Evolutionary conservation across 176 grass and related monocot genomes (phyloP).

Genomic region (Pharus latifolius): DNA sequence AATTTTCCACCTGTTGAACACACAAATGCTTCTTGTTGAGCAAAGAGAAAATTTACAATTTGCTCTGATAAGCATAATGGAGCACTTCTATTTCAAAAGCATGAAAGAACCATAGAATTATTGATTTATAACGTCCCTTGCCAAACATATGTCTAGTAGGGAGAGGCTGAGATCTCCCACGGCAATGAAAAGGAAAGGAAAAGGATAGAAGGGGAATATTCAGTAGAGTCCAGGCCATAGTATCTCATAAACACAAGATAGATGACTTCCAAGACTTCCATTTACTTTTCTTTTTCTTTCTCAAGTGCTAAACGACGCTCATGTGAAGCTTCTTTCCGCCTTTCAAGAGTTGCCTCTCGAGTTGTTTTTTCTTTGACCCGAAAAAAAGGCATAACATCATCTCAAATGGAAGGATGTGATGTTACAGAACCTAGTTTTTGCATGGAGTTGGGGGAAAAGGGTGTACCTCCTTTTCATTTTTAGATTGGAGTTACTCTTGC

Average conservation of each 20-base stretch:
- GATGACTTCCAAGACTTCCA: background rate
- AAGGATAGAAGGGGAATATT: background rate
- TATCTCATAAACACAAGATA: background rate
- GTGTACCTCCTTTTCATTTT: slow-evolving; percentile 70
- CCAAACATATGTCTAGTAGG: background rate
- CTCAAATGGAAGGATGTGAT: slow-evolving; percentile 15
- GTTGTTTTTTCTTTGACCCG: slow-evolving; percentile 75
- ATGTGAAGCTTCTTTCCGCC: slow-evolving; percentile 50
- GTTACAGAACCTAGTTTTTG: background rate
- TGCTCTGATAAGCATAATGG: background rate
- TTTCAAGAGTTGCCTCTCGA: slow-evolving; percentile 54
- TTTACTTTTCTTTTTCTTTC: slow-evolving; percentile 70
- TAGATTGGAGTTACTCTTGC: slow-evolving; percentile 69
- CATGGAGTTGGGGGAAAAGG: slow-evolving; percentile 12
- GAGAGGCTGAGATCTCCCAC: background rate
- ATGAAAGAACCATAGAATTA: background rate
- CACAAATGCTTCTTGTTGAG: slow-evolving; percentile 15
- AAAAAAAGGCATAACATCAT: slow-evolving; percentile 25
- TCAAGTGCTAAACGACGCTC: slow-evolving; percentile 64
- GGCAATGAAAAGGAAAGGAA: background rate
- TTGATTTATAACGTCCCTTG: slow-evolving; percentile 8
- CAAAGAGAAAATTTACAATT: slow-evolving; percentile 3
- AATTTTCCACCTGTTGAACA: slow-evolving; percentile 61
- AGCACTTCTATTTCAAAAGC: background rate
- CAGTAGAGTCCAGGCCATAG: background rate